These are phyloP conservation scores for Fusarium veterinarium DNA, from an alignment of 2,329 filamentous ascomycete genomes.

Conservation along the genomic window DNA sequence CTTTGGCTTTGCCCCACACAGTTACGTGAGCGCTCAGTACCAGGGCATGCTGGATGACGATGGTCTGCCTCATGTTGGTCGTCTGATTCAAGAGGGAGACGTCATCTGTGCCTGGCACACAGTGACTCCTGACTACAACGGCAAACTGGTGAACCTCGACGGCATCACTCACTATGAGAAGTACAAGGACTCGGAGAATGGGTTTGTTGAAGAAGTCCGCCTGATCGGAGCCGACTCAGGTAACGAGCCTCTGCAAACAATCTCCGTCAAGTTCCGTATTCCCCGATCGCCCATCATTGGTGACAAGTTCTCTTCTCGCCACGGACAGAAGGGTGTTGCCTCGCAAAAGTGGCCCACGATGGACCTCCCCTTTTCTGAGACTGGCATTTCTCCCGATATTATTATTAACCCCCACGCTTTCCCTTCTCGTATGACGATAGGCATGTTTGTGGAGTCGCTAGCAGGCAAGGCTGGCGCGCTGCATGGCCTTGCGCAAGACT, in stretches of 20 bases:
- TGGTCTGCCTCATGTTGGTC: conserved; percentile 84
- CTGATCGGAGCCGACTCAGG: conserved; percentile 88
- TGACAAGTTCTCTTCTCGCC: conserved; percentile 98
- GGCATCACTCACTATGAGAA: conserved; percentile 88
- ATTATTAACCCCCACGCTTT: conserved; percentile 99
- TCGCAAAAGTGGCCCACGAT: conserved; percentile 95
- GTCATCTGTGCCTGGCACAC: conserved; percentile 90
- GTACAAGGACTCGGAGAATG: conserved; percentile 92
- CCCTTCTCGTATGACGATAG: conserved; percentile 99
- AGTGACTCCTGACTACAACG: conserved; percentile 82
- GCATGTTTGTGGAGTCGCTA: conserved; percentile 98
- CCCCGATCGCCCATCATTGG: conserved; percentile 92
- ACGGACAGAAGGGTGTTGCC: conserved; percentile 97
- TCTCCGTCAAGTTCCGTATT: conserved; percentile 93
- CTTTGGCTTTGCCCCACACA: conserved; percentile 89
- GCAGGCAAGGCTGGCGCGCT: conserved; percentile 95
- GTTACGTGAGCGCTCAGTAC: conserved; percentile 76
- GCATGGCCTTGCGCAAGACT: conserved; percentile 95
- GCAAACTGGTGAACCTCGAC: conserved; percentile 85
- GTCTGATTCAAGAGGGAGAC: conserved; percentile 81
- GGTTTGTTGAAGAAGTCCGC: conserved; percentile 92
- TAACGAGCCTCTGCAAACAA: conserved; percentile 83
- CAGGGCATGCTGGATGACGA: conserved; percentile 84
- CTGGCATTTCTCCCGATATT: conserved; percentile 94
- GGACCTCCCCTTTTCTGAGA: conserved; percentile 97